Evolutionary conservation across 306 rosid genomes (phyloP), one percentile per base, ranked within the genome.

Genomic region (Abrus pulchellus): DNA sequence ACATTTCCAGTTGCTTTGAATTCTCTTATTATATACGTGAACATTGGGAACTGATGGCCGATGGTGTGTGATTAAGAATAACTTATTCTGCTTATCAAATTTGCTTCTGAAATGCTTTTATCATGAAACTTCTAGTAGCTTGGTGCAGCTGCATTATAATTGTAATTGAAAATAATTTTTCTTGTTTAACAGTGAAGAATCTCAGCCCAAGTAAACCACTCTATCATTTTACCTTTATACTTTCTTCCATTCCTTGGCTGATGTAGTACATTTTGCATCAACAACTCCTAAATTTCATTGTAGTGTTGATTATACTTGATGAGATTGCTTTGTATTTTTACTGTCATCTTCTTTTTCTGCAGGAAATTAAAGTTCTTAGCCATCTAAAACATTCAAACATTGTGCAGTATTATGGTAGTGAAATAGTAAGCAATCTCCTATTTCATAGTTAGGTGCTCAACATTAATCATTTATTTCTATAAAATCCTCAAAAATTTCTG

Each of bases 321-420:
- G n/a, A 36, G 28, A 29, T 52, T 62, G 38, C 77, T 33, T 14
- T 38, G 8, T 29, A 41, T 14, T 72, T 29, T 80, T 9, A 41
- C 73, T 38, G 14, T 44, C 4, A 2, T 9, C 40, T 44, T 63
- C 50, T 61, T 85, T 59, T 62, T 33, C 49, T 34, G 47, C 90
- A 94, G 98, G 98, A 94, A 89, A 94, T 94, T 76, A 90, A 90
- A 72, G 86, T 92, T 83, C 97, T 94, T 67, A 90, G 97, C 83
- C 88, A 92, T 48, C 89, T 92, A 48, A 88, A 90, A 82, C 97
- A 94, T 88, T 86, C 85, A 55, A 94, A 94, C 80, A 92, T 94
- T 71, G 98, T 94, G 77, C 97, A 92, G 86, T 94, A 94, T 83
- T 92, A 87, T 80, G 98, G 98, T 36, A 87, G 98, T 66, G 96